phyloP scores from a whole-genome alignment of 1,139 yeast genomes.

The Candida sojae region DNA sequence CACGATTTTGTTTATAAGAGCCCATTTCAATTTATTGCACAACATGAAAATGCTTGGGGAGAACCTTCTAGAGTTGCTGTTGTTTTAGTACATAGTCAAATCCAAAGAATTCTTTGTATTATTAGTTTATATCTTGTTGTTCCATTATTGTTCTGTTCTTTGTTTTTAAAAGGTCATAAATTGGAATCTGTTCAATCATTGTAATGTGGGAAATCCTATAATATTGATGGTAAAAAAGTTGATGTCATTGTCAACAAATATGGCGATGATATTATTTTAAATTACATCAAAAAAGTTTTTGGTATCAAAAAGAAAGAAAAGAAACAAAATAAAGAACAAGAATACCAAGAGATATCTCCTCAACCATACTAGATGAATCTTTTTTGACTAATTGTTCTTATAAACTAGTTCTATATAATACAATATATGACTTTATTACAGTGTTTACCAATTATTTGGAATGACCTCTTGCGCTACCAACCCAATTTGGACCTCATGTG shows the following conservation, averaged over 20 bases:
- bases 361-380: too few species aligned
- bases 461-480: too few species aligned
- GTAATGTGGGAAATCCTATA: constrained; percentile 20
- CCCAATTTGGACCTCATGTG: too few species aligned
- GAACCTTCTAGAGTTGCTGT: constrained; percentile 58
- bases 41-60: constrained; percentile 52
- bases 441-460: too few species aligned
- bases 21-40: constrained; percentile 50
- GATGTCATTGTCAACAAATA: constrained; percentile 43
- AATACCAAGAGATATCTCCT: too few species aligned
- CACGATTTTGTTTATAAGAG: constrained; percentile 50
- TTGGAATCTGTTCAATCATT: constrained; percentile 42
- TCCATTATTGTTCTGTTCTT: constrained; percentile 48
- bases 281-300: neutral
- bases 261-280: constrained; percentile 32
- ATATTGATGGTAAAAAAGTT: constrained; percentile 23
- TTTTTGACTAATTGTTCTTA: too few species aligned
- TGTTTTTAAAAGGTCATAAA: constrained; percentile 57
- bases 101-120: constrained; percentile 59
- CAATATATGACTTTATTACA: too few species aligned
- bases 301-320: neutral
- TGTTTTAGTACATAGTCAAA: constrained; percentile 57
- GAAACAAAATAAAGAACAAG: neutral
- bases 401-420: too few species aligned
- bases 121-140: constrained; percentile 57